Base-by-base conservation (phyloP, 305 asterid genomes). In the Fraxinus sp. region DNA sequence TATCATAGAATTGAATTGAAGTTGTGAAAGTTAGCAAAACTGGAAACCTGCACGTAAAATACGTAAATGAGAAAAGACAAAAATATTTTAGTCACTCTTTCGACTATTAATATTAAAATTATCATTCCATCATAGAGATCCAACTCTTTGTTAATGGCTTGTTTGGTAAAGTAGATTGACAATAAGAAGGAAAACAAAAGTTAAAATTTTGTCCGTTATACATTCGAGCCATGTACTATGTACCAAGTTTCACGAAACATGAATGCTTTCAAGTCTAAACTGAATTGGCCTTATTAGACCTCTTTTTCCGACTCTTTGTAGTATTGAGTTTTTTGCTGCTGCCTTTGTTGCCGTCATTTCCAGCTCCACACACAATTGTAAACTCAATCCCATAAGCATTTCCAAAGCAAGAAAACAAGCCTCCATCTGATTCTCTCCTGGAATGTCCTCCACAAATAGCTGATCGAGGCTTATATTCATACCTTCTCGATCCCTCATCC, bases 341-440 rank as follows among this genome's bases (percentile, higher is more conserved):
- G 30, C 64, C 55, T 75, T 68, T 80, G 3, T 52, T 77, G 75
- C 75, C 32, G 39, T 71, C 77, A 16, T 88, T 80, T 77, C 75
- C 83, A 37, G 86, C 79, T 6, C 94, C 94, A 79, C 92, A 91
- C 4, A 86, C 89, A 77, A 91, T 83, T 26, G 81, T 85, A 84
- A 88, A 82, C 84, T 89, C 89, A 66, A 87, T 81, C 26, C 94
- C 92, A 77, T 84, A 86, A 1, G 90, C 92, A 74, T 85, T 89
- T 18, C 91, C 94, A 57, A 91, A 88, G 68, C 94, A 91, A 22
- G 91, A 88, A 84, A 88, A 85, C 85, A 84, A 72, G 13, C 94
- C 92, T 10, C 86, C 86, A 14, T 87, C 89, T 1, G 87, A 83
- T 10, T 87, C 85, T 83, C 88, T 77, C 78, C 91, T 77, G 7